Percentiles rank a stretch among this genome's conserved stretches.
Evolutionary conservation across 805 yeast genomes (phyloP).

Genomic region (Hanseniaspora jakobsenii): DNA sequence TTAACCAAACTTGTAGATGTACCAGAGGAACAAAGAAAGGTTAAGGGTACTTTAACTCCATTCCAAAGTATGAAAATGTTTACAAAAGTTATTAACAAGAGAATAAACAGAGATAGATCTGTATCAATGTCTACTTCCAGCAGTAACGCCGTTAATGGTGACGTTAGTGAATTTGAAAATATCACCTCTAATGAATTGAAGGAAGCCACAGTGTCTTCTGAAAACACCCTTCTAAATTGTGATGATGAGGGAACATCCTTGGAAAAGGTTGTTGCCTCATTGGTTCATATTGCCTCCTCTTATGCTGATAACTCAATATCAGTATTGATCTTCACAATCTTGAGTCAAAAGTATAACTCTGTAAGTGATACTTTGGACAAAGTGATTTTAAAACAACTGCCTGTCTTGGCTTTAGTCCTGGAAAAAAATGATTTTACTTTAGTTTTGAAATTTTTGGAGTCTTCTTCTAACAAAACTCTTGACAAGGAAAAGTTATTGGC

Average conservation of each 20-base stretch:
- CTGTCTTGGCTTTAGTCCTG: slow-evolving; percentile 48
- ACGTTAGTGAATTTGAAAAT: background rate
- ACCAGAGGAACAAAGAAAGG: too few relatives aligned
- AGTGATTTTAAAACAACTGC: slow-evolving; percentile 48
- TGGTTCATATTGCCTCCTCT: slow-evolving; percentile 50
- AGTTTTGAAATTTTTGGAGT: slow-evolving; percentile 47
- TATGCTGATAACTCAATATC: slow-evolving; percentile 63
- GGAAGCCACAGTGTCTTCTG: background rate
- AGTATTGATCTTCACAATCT: slow-evolving; percentile 64
- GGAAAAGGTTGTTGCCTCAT: slow-evolving; percentile 57
- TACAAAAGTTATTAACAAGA: background rate
- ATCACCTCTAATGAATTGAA: background rate
- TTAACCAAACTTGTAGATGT: too few relatives aligned
- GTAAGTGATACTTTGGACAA: slow-evolving; percentile 43
- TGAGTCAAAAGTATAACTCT: slow-evolving; percentile 57
- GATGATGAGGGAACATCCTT: slow-evolving; percentile 28
- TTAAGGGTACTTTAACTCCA: too few relatives aligned
- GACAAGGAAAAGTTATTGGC: slow-evolving; percentile 39
- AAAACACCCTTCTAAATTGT: background rate
- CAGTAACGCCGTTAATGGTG: background rate
- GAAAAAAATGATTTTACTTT: slow-evolving; percentile 56
- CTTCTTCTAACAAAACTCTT: too few relatives aligned
- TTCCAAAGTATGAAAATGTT: slow-evolving; percentile 13
- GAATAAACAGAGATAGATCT: background rate
- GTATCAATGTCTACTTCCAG: slow-evolving; percentile 1